Base-by-base conservation (phyloP, 2,329 filamentous ascomycete species). In the Cladosporium sp. region DNA sequence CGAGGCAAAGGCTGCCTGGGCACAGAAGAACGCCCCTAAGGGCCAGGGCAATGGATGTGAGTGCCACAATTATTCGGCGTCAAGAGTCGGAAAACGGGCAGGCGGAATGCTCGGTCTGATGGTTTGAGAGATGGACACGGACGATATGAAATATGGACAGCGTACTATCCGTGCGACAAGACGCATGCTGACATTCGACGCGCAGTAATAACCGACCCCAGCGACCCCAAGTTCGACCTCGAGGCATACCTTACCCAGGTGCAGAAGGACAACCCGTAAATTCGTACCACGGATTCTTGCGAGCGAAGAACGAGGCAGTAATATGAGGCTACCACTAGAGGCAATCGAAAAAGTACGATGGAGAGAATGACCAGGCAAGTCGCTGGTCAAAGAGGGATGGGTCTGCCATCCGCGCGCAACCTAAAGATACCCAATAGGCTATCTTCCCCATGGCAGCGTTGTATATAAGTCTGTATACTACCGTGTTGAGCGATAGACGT, bases 211-310 rank as follows among this genome's bases (percentile, higher is more conserved):
- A 84, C 87, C 77, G 89, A 98, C 81, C 90, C 90, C 67, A 87
- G 89, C 77, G 88, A 95, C 83, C 88, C 93, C 77, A 92, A 93
- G 77, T 98, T 98, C 83, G 93, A 99, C 79, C 85, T 98, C 73
- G 94, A 98, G 84, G 89, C 91, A 73, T 92, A 88, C 80, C 81
- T 97, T 79, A 86, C 87, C 50, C 69, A 74, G 75, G 84, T 86
- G 73, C 81, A 92, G 73, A 79, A 80, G 62, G 80, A 78, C 60
- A 82, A 83, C 67, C 71, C 75, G 62, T 75, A 72, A 61, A 63
- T 56, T 46, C 28, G 50, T 26, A 16, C 11, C 28, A 55, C 49
- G 16, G 56, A 35, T 63, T 63, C 60, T 63, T 56, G 50, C 35
- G 61, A 63, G 35, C 61, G 35, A 37, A 49, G 35, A n/a, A 33